These are phyloP conservation scores for Ophiostoma piceae DNA, from an alignment of 2,329 filamentous ascomycete genomes.

Conservation along the genomic window DNA sequence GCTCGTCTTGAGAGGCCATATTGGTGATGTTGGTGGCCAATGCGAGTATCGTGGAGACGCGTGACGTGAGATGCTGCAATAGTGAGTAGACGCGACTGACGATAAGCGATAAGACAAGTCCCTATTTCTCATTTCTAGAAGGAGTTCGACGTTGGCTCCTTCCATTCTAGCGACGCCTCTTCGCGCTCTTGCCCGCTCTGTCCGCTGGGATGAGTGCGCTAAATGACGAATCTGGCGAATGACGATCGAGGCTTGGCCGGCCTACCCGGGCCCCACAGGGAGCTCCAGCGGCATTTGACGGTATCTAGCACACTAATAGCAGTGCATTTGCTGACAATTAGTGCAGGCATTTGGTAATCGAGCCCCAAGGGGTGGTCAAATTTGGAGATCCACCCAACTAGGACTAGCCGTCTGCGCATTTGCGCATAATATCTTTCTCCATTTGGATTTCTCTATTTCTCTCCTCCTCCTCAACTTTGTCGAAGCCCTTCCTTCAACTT, in stretches of 20 bases:
- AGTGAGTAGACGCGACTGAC: background rate
- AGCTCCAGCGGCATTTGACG: background rate
- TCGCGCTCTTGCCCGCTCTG: background rate
- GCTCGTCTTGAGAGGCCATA: constrained; percentile 32
- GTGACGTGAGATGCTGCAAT: background rate
- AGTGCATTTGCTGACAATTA: background rate
- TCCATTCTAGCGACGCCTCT: background rate
- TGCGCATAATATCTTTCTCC: constrained; percentile 4
- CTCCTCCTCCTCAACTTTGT: background rate
- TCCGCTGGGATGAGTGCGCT: background rate
- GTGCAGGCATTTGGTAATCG: constrained; percentile 1
- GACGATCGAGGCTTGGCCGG: constrained; percentile 11
- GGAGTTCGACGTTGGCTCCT: background rate
- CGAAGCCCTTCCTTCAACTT: background rate
- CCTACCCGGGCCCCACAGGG: background rate
- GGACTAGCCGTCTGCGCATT: background rate
- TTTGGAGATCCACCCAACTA: background rate
- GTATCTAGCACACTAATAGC: no score
- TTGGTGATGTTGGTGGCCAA: constrained; percentile 1
- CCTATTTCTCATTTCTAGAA: background rate
- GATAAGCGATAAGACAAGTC: background rate
- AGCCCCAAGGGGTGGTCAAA: background rate
- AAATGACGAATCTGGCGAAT: constrained; percentile 12
- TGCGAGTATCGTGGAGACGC: background rate
- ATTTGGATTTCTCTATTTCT: background rate